Evolutionary conservation across 257 asterid genomes (phyloP).

Genomic region (Nicotiana tomentosiformis): DNA sequence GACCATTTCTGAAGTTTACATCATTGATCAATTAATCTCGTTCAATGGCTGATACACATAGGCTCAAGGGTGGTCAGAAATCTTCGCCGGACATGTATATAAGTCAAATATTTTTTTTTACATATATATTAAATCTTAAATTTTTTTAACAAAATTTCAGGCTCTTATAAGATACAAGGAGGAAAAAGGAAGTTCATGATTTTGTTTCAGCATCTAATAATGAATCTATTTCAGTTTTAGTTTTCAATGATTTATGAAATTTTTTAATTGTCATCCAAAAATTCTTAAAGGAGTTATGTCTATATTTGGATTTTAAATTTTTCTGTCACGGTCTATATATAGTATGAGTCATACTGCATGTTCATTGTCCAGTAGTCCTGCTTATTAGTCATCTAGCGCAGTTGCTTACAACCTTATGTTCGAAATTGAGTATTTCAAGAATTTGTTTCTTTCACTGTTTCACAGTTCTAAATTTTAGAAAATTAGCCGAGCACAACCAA

Average conservation of each 20-base stretch:
- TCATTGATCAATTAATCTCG: neutral
- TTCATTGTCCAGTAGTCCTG: neutral
- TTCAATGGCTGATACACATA: too few relatives aligned
- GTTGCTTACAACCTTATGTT: neutral
- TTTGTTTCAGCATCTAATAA: neutral
- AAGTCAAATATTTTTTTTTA: too few relatives aligned
- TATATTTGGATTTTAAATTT: neutral
- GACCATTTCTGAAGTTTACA: neutral
- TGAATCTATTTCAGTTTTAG: neutral
- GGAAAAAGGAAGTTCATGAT: neutral
- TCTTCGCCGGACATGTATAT: too few relatives aligned
- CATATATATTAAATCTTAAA: too few relatives aligned
- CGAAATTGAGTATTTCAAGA: slow-evolving; percentile 2
- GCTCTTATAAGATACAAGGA: too few relatives aligned
- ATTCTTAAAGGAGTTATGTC: neutral
- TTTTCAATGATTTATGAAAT: neutral
- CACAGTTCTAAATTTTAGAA: neutral
- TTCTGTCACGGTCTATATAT: neutral
- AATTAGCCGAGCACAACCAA: neutral
- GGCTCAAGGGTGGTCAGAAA: too few relatives aligned
- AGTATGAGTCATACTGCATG: neutral
- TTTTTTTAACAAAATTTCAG: too few relatives aligned
- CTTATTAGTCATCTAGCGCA: neutral
- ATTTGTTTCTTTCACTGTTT: neutral
- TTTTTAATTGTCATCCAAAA: neutral